Evolutionary conservation across 192 early-diverging fungal genomes (phyloP), one percentile per base, ranked within the genome.

Genomic region (Backusella macrospora): DNA sequence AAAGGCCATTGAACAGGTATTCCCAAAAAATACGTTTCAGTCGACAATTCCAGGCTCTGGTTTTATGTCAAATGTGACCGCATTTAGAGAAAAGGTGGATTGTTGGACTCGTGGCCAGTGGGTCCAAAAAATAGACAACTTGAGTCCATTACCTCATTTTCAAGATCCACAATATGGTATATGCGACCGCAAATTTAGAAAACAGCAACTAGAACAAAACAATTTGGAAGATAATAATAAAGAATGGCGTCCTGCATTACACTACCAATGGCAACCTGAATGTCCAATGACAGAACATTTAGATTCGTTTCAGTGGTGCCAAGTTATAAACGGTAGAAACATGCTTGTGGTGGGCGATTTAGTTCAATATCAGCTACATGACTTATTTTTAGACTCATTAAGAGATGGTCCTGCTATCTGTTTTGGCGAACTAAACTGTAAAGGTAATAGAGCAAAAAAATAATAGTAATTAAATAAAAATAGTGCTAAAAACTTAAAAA

Each of bases 311-410:
- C 70, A 49, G 63, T 86, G 83, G 77, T 86, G 85, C 46, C 46
- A 71, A 1, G 40, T 78, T 21, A 49, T 86, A 2, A 65, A 77
- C 12, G 74, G 83, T 0, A 71, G 85, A 0, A 76, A 86, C 23
- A 77, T 86, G 43, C 68, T 85, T 4, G 73, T 88, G 18, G 81
- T 84, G 0, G 87, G 87, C 12, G 87, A 88, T 68, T 29, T 80
- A 14, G 71, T 84, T 6, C 81, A 83, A 12, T 85, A 74, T 66
- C 87, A 88, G 52, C 62, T 88, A 5, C 87, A 88, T 72, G 87
- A 88, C 34, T 70, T 86, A 15, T 76, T 86, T 34, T 43, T 88
- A 46, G 79, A 87, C 72, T 77, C 80, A 52, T 82, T 88, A 66
- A 74, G 84, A 42, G 85, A 88, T 43, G 83, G 81, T 0, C 82